phyloP scores from a whole-genome alignment of 805 yeast genomes.

The Nakazawaea anatomiae region DNA sequence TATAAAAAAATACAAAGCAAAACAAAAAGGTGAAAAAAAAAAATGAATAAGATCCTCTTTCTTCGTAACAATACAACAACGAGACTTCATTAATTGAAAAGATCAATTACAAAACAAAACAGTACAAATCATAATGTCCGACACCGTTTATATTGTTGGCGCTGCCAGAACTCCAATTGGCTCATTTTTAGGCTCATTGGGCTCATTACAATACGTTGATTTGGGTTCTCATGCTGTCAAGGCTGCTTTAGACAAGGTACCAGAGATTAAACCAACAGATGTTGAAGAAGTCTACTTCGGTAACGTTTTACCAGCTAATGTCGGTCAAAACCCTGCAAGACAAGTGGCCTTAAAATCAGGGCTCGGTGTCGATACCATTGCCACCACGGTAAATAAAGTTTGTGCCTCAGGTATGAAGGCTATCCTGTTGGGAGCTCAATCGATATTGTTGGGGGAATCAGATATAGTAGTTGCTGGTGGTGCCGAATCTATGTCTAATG shows the following conservation, averaged over 20 bases:
- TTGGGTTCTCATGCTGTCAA: slow-evolving; percentile 91
- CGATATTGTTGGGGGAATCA: slow-evolving; percentile 81
- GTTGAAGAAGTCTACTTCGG: slow-evolving; percentile 93
- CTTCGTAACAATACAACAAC: too few relatives aligned
- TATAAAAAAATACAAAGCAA: too few relatives aligned
- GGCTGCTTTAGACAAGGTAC: slow-evolving; percentile 79
- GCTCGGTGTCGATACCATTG: slow-evolving; percentile 69
- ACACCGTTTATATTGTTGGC: slow-evolving; percentile 79
- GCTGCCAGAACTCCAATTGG: slow-evolving; percentile 96
- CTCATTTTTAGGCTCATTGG: slow-evolving; percentile 79
- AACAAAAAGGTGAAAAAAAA: too few relatives aligned
- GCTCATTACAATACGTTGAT: slow-evolving; percentile 74
- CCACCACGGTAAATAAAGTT: slow-evolving; percentile 91
- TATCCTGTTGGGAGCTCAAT: slow-evolving; percentile 84
- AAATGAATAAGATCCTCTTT: too few relatives aligned
- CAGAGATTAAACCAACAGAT: slow-evolving; percentile 66
- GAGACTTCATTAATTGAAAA: too few relatives aligned
- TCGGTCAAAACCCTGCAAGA: slow-evolving; percentile 97
- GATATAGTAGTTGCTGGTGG: slow-evolving; percentile 96
- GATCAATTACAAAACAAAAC: not conserved
- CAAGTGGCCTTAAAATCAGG: slow-evolving; percentile 95
- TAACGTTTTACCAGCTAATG: slow-evolving; percentile 85
- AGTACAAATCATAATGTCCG: slow-evolving; percentile 5
- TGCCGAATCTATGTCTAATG: slow-evolving; percentile 94
- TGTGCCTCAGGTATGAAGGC: slow-evolving; percentile 97